Base-by-base conservation (phyloP, 768 basidiomycete species). In the Boletus rubropictus region DNA sequence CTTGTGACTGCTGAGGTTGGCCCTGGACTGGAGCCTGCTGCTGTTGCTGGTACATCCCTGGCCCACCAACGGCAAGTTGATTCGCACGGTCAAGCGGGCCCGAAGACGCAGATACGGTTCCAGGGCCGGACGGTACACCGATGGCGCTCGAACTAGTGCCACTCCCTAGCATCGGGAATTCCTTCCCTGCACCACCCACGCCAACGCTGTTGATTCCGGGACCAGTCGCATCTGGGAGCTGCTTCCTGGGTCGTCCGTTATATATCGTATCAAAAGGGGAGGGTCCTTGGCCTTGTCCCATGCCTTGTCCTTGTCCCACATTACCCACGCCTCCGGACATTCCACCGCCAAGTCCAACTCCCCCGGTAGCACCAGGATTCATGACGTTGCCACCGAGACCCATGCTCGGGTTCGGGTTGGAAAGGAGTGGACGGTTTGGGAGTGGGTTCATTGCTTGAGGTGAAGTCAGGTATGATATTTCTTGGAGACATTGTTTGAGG, bases 401-500 rank as follows among this genome's bases (percentile, higher is more conserved):
- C 42, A 60, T 54, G 29, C 58, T 57, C n/a, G 52, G 50, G 38
- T 55, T 64, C 2, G 82, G 66, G 59, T 81, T 87, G 35, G 67
- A 72, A 42, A 75, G 66, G 47, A 91, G 73, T 3, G 89, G 86
- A 57, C 90, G 81, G 50, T 91, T 88, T 3, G 92, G 92, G 42
- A 97, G 75, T 36, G 96, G 96, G 64, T 99, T 99, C 79, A 98
- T 86, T 6, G 96, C 94, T 65, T 96, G 89, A 1, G 92, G 85
- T 0, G 95, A 97, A 1, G 96, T 99, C 44, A 99, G 74, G 68
- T 99, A 99, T 11, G 90, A 89, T 55, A 99, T 89, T 75, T 99
- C 96, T 71, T 98, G 96, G 21, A 99, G 75, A 69, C 96, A 97
- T 84, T 99, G 95, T 69, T 98, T 99, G 57, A 99, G 78, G 66